Evolutionary conservation across 352 stramenopile species (phyloP), one percentile per base, ranked within the genome.

Genomic region (Globisporangium perplexum): DNA sequence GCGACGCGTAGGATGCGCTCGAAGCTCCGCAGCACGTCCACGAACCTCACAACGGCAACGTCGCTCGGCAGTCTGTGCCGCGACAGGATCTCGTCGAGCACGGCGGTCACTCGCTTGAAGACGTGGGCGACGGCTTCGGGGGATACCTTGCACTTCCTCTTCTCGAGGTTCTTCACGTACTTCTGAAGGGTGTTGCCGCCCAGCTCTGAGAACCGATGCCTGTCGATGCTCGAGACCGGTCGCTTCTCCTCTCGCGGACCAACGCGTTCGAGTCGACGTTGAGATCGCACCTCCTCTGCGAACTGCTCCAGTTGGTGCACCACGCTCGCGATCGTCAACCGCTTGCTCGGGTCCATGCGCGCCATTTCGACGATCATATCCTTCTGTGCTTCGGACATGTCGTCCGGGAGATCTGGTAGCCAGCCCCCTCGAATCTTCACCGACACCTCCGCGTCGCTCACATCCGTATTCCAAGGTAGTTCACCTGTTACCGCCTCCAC

Each of bases 1-100:
- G 17, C 17, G 3, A 41, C 28, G 10, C 30, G 28, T 15, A 43
- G 39, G 20, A 57, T 39, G 39, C 49, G 30, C 18, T 57, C 50
- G 18, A 57, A 57, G 26, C 50, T 57, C n/a, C 44, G 11, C 17
- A 50, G 50, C 41, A 50, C 20, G 6, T 57, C 28, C 20, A 43
- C 47, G 20, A 57, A 57, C 20, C 47, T 48, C 23, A 44, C 41
- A 4, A 50, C 41, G 12, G 41, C 50, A 14, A 43, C 4, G 22
- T 57, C 50, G 15, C 14, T 57, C 11, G 28, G 23, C 1, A 26
- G 24, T 20, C 38, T 48, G 20, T 23, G 11, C n/a, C 7, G 14
- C 28, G 36, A 22, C 42, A 50, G 50, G 4, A 57, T 24, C 26
- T 30, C 36, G 11, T 28, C 39, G 1, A 42, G 41, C 23, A 57